Evolutionary conservation across 257 asterid genomes (phyloP).

Genomic region (Primulina huaijiensis): DNA sequence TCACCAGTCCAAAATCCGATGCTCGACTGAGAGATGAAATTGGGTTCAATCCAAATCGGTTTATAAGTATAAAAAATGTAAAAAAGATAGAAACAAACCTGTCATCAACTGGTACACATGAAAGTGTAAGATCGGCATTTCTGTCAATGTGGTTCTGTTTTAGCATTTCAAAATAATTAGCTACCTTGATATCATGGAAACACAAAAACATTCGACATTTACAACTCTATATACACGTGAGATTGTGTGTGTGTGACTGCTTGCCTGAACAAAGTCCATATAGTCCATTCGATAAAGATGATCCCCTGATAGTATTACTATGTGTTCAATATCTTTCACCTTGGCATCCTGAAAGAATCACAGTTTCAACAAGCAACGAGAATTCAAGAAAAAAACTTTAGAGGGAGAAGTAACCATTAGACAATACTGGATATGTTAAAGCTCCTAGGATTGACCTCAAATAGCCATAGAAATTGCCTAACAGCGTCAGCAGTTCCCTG

Average conservation of each 20-base stretch:
- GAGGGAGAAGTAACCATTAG: not conserved
- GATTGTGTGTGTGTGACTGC: not conserved
- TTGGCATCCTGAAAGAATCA: constrained; percentile 64
- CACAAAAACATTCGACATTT: not conserved
- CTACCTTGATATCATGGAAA: not conserved
- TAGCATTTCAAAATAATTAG: constrained; percentile 23
- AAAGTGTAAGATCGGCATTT: constrained; percentile 87
- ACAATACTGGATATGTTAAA: not conserved
- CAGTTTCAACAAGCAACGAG: not conserved
- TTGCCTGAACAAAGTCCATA: constrained; percentile 90
- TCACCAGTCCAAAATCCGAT: constrained; percentile 81
- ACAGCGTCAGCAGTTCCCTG: constrained; percentile 99
- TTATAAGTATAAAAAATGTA: not conserved
- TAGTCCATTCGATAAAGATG: constrained; percentile 96
- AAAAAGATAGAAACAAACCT: constrained; percentile 44
- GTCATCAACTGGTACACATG: constrained; percentile 78
- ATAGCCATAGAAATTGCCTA: constrained; percentile 83
- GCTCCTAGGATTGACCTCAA: constrained; percentile 54
- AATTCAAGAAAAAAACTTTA: not conserved
- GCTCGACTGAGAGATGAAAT: constrained; percentile 69
- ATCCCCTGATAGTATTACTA: constrained; percentile 83
- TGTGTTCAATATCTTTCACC: constrained; percentile 77
- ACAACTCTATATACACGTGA: not conserved
- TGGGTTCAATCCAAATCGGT: constrained; percentile 4
- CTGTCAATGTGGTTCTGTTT: constrained; percentile 89